Conservation (phyloP, 1,139 yeast genomes). For the Nakaseomyces uthaithaninus region DNA sequence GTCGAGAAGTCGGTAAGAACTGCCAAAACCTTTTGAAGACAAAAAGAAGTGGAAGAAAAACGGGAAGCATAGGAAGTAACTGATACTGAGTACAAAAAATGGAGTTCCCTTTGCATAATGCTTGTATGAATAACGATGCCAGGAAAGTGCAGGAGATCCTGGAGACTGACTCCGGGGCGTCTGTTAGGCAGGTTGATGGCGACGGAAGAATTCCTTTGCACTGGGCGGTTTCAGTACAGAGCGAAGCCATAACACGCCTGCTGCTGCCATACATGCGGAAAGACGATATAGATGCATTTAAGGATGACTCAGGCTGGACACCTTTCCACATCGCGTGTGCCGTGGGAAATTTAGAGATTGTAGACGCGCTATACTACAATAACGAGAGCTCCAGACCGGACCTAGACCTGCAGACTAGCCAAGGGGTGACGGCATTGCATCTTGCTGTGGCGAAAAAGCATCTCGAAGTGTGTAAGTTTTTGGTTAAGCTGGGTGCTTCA, state of each 20-base stretch:
- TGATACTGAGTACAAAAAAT: too few relatives aligned
- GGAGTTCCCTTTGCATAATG: constrained; percentile 26
- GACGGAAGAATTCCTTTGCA: constrained; percentile 80
- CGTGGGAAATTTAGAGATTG: constrained; percentile 52
- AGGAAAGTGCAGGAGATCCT: constrained; percentile 21
- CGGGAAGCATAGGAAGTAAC: too few relatives aligned
- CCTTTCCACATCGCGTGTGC: constrained; percentile 78
- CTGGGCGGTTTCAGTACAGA: constrained; percentile 76
- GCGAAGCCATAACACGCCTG: constrained; percentile 41
- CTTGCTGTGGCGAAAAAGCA: constrained; percentile 68
- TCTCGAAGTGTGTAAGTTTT: constrained; percentile 41
- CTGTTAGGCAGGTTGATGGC: constrained; percentile 39
- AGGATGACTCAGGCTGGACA: constrained; percentile 81
- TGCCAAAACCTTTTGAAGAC: too few relatives aligned
- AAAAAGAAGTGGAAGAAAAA: too few relatives aligned
- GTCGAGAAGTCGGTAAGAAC: too few relatives aligned
- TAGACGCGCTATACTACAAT: constrained; percentile 36
- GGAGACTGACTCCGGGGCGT: constrained; percentile 11
- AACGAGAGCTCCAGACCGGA: constrained; percentile 39
- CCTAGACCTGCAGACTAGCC: constrained; percentile 46
- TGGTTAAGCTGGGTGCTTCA: constrained; percentile 48
- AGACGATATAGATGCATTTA: constrained; percentile 56
- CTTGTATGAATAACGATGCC: constrained; percentile 29
- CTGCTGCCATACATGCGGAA: constrained; percentile 27
- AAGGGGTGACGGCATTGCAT: constrained; percentile 68